Percentiles rank a stretch among this genome's conserved stretches.
These are phyloP conservation scores for Punica granatum DNA, from an alignment of 345 rosid genomes.

Conservation along the genomic window DNA sequence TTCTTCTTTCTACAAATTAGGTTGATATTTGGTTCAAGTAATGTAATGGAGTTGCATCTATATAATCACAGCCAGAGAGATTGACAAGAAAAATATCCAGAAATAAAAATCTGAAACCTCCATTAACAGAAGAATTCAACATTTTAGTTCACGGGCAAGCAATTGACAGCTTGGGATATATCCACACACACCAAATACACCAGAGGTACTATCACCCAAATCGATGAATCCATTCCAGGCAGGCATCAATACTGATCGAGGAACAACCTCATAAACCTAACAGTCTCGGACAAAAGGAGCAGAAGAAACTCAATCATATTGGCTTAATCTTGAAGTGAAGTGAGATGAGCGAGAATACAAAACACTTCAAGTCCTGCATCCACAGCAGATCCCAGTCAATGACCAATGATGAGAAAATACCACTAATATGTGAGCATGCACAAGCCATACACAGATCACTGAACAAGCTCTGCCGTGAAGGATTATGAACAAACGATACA, in stretches of 20 bases:
- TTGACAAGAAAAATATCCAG: not conserved
- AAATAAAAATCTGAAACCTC: not conserved
- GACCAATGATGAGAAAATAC: not conserved
- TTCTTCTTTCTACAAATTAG: too few species aligned
- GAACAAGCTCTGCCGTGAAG: not conserved
- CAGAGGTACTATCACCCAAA: not conserved
- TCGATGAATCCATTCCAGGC: not conserved
- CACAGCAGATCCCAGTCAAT: not conserved
- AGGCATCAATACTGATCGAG: not conserved
- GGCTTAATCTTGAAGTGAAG: constrained; percentile 99
- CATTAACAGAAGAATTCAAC: not conserved
- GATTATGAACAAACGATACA: not conserved
- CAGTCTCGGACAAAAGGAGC: not conserved
- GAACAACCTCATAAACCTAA: not conserved
- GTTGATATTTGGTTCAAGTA: too few species aligned
- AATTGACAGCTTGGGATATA: not conserved
- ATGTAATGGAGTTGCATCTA: too few species aligned
- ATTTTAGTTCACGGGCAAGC: not conserved
- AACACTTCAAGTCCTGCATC: constrained; percentile 98
- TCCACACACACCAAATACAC: not conserved
- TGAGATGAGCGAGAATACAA: constrained; percentile 96
- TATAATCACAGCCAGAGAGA: not conserved
- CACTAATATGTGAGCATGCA: not conserved
- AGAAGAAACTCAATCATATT: constrained; percentile 26
- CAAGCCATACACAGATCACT: not conserved